Base-by-base conservation (phyloP, 2,329 filamentous ascomycete species). In the Fusarium clavum region DNA sequence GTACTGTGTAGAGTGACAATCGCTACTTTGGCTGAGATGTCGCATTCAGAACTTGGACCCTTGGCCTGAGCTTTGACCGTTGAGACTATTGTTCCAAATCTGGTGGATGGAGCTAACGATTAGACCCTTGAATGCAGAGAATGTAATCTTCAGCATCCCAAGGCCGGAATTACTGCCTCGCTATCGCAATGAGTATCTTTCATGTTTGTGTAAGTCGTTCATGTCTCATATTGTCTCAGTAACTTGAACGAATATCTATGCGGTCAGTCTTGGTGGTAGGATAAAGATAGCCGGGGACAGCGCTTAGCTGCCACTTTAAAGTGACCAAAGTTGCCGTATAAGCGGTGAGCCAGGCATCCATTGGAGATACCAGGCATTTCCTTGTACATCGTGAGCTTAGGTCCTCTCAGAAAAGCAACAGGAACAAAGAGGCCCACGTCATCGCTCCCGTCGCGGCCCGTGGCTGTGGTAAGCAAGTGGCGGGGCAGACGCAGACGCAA, bases 381-480 rank as follows among this genome's bases (percentile, higher is more conserved):
- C 49, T 29, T 53, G 49, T 27, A 30, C 13, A 27, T 43, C 14
- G 18, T 24, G 34, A 61, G 38, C 38, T 47, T 16, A 30, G 25
- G 34, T 38, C 22, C 14, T 27, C 24, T 25, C 20, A 51, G 25
- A 16, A 48, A 22, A 32, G 46, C 30, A 45, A 34, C 20, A 51
- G 16, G 47, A 32, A 51, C 47, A 53, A 41, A 8, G 24, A 53
- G 49, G 70, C 73, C 53, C 72, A 74, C 73, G 73, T 75, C 73
- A 75, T 75, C 69, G 64, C 41, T 56, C 72, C 70, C 69, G 71
- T 56, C 69, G 70, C 69, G 73, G 71, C 71, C 51, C 57, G 69
- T 75, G 70, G 73, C 69, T 64, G 58, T 53, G 49, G 56, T 64
- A 41, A 57, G 34, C 59, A 48, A 61, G 64, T 73, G 71, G 71